These are phyloP conservation scores for Candida silvicultrix DNA, from an alignment of 805 yeast species.

Conservation along the genomic window DNA sequence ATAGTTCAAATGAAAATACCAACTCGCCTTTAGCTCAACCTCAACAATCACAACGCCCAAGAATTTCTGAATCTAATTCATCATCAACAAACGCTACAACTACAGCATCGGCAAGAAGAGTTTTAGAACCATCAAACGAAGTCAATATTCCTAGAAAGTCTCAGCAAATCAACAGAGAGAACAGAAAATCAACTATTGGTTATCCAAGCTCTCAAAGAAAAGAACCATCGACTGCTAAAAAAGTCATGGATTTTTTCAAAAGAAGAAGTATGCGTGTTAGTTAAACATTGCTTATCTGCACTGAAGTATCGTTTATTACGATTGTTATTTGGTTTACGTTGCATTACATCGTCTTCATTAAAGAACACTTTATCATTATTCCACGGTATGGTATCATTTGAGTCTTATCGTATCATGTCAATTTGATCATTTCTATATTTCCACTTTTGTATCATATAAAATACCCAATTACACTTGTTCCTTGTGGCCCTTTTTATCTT, in stretches of 20 bases:
- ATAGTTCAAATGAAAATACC: not conserved
- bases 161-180: conserved; percentile 2
- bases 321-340: not conserved
- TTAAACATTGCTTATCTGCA: not conserved
- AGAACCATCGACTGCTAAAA: conserved; percentile 70
- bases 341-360: not conserved
- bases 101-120: conserved; percentile 9
- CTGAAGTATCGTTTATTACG: not conserved
- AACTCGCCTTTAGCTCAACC: not conserved
- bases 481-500: not conserved
- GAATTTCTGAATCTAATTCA: conserved; percentile 2
- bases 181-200: conserved; percentile 11
- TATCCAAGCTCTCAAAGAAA: conserved; percentile 28
- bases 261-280: conserved; percentile 43
- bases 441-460: too few species aligned
- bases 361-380: not conserved
- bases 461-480: not conserved
- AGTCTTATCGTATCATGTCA: not conserved
- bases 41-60: conserved; percentile 10
- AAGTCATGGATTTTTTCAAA: conserved; percentile 73
- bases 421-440: not conserved
- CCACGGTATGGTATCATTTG: not conserved
- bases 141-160: conserved; percentile 10
- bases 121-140: conserved; percentile 20
- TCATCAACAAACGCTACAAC: not conserved